phyloP scores from a whole-genome alignment of 495 filamentous ascomycete genomes.

The Penicillium egyptiacum region DNA sequence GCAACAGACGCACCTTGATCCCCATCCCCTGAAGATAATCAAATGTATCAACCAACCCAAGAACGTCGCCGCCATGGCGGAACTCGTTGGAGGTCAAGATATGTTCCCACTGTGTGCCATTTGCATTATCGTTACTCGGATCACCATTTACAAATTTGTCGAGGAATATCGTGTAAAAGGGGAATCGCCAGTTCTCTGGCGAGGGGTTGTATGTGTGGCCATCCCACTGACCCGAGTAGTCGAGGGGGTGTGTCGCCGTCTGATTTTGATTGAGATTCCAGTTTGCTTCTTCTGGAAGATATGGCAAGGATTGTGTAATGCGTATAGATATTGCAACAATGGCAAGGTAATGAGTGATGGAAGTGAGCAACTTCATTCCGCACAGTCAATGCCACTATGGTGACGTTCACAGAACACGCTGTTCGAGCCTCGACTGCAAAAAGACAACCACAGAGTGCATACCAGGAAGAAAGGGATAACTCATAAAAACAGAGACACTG shows the following conservation, averaged over 20 bases:
- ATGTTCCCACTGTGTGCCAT: slow-evolving; percentile 41
- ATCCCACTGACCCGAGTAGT: slow-evolving; percentile 41
- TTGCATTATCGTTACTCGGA: slow-evolving; percentile 39
- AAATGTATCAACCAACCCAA: slow-evolving; percentile 34
- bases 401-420: slow-evolving; percentile 14
- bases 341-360: slow-evolving; percentile 14
- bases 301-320: slow-evolving; percentile 19
- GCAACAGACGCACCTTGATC: slow-evolving; percentile 22
- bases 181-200: slow-evolving; percentile 41
- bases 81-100: slow-evolving; percentile 39
- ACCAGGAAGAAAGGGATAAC: slow-evolving; percentile 9
- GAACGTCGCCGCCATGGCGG: slow-evolving; percentile 40
- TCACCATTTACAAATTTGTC: slow-evolving; percentile 44
- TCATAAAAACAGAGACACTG: slow-evolving; percentile 9
- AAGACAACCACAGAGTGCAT: slow-evolving; percentile 10
- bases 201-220: slow-evolving; percentile 38
- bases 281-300: slow-evolving; percentile 30
- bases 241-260: slow-evolving; percentile 25
- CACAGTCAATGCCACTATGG: slow-evolving; percentile 17
- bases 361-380: slow-evolving; percentile 15
- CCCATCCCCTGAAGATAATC: slow-evolving; percentile 46
- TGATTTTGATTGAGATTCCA: slow-evolving; percentile 40
- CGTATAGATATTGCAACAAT: slow-evolving; percentile 18
- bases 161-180: slow-evolving; percentile 40
- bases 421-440: slow-evolving; percentile 15